phyloP scores from a whole-genome alignment of 2,329 filamentous ascomycete species.

The Talaromyces sp. region DNA sequence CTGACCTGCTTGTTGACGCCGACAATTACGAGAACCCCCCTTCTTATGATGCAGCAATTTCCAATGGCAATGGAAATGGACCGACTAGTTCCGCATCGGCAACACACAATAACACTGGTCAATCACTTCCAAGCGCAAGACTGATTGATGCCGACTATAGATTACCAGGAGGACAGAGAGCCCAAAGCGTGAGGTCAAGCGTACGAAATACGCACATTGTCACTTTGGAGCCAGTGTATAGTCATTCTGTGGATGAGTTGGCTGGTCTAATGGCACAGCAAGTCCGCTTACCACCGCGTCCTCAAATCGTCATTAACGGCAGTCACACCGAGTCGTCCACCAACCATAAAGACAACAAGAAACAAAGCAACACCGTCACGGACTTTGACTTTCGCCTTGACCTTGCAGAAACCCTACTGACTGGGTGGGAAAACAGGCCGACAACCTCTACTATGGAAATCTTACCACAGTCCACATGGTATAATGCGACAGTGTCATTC shows the following conservation, averaged over 20 bases:
- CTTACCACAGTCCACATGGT: slow-evolving; percentile 3
- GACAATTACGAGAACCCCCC: slow-evolving; percentile 7
- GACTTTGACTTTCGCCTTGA: slow-evolving; percentile 31
- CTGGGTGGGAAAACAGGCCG: slow-evolving; percentile 8
- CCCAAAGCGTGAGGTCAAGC: not conserved
- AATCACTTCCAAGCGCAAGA: not conserved
- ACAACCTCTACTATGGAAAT: not conserved
- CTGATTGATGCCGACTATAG: slow-evolving; percentile 5
- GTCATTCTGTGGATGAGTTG: slow-evolving; percentile 43
- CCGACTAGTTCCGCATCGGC: too few species aligned
- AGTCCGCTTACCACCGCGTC: slow-evolving; percentile 49
- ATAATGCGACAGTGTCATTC: slow-evolving; percentile 19
- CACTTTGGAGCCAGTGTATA: slow-evolving; percentile 42
- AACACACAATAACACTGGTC: not conserved
- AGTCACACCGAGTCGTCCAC: slow-evolving; percentile 45
- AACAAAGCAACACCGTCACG: slow-evolving; percentile 20
- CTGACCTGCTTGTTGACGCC: not conserved
- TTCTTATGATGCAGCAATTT: slow-evolving; percentile 10
- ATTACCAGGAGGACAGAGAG: slow-evolving; percentile 1
- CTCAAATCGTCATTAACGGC: slow-evolving; percentile 50
- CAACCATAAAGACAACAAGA: slow-evolving; percentile 21
- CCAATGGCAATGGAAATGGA: not conserved
- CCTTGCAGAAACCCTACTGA: slow-evolving; percentile 19
- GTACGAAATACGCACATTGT: slow-evolving; percentile 15
- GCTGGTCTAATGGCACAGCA: slow-evolving; percentile 43